A percentile compares a stretch with the other conserved stretches of the same genome.
These are phyloP conservation scores for Aspergillus nomiae DNA, from an alignment of 2,329 filamentous ascomycete species.

Conservation along the genomic window DNA sequence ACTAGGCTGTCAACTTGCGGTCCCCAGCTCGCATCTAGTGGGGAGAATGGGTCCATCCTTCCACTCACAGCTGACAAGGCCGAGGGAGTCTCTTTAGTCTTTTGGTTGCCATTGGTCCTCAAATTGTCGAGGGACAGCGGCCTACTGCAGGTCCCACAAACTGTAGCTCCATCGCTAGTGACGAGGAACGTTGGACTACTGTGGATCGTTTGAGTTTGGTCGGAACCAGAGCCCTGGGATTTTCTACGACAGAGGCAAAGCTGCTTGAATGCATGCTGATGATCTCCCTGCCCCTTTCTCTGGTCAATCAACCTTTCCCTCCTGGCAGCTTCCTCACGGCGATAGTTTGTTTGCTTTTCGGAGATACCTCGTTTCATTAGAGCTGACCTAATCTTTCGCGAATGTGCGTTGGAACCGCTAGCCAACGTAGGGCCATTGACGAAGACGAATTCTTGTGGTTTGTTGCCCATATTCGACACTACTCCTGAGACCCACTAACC, in stretches of 20 bases:
- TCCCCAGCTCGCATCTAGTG: neutral
- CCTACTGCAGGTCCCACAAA: neutral
- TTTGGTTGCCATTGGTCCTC: neutral
- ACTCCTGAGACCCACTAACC: neutral
- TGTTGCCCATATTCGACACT: neutral
- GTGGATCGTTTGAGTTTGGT: neutral
- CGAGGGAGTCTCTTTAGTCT: neutral
- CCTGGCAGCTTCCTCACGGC: neutral
- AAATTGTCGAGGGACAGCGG: neutral
- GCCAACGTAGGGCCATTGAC: neutral
- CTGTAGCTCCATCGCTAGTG: neutral
- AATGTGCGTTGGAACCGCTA: neutral
- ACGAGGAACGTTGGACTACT: neutral
- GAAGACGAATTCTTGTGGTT: neutral
- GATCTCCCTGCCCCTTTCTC: neutral
- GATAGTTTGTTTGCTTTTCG: neutral
- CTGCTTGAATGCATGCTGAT: neutral
- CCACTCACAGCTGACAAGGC: neutral
- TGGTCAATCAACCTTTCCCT: neutral
- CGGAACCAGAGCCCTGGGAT: neutral
- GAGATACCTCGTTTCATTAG: neutral
- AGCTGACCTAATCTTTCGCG: neutral
- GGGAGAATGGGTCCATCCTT: conserved; percentile 3
- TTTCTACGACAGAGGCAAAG: neutral
- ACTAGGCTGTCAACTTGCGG: neutral